These are phyloP conservation scores for Globisporangium paroecandrum DNA, from an alignment of 352 stramenopile species.

Conservation along the genomic window DNA sequence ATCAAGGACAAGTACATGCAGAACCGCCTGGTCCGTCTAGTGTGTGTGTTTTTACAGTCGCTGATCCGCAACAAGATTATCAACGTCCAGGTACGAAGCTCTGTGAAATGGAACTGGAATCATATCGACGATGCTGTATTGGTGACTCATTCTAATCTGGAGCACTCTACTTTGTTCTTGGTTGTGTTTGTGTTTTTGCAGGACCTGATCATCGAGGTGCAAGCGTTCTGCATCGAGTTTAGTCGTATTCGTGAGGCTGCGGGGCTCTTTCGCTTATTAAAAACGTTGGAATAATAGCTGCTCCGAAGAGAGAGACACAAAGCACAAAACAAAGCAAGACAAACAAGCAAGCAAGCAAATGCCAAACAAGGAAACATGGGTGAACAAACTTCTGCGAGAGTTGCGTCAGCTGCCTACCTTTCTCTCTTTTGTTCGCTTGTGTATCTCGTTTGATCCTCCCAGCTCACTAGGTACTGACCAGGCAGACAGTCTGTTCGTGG, in stretches of 20 bases:
- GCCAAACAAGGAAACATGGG: conserved; percentile 5
- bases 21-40: conserved; percentile 96
- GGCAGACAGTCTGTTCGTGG: background rate
- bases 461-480: background rate
- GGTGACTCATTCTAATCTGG: background rate
- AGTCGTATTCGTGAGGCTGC: conserved; percentile 96
- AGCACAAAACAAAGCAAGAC: background rate
- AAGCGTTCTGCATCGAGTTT: conserved; percentile 99
- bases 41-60: conserved; percentile 98
- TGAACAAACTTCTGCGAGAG: conserved; percentile 3
- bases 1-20: conserved; percentile 98
- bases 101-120: background rate
- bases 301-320: conserved; percentile 17
- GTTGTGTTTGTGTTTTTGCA: conserved; percentile 26
- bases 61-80: conserved; percentile 99
- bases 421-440: background rate
- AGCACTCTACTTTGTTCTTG: background rate
- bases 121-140: background rate
- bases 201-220: conserved; percentile 98
- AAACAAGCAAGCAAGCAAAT: conserved; percentile 20
- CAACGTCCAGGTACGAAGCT: conserved; percentile 89
- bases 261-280: conserved; percentile 96
- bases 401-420: background rate
- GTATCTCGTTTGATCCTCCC: background rate
- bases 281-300: conserved; percentile 87